Evolutionary conservation across 1,284 basidiomycete species (phyloP), one percentile per base, ranked within the genome.

Genomic region (Austroboletus rostrupii): DNA sequence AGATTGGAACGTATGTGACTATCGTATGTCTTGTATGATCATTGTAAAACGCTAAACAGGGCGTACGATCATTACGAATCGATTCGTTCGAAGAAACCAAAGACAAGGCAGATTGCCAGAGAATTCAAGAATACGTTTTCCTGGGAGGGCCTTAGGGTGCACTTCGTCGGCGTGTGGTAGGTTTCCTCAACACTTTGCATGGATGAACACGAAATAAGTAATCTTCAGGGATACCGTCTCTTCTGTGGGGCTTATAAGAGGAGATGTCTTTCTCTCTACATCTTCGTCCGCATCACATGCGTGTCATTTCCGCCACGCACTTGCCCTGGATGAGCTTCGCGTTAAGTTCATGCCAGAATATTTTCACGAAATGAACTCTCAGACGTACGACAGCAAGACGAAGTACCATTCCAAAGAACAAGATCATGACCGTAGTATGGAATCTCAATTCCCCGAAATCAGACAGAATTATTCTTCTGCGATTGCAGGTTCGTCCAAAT

Each of bases 321-420:
- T 61, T 11, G 60, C 60, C 14, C 49, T 71, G 1, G 70, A 71
- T 33, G 70, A 71, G 45, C 55, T 61, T 31, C 66, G 70, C 2
- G 69, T 68, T 23, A 69, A 69, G 45, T 72, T 69, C 50, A 58
- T 66, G 41, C 68, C 70, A 1, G 71, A 72, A 45, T 65, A 66
- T 31, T 57, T 53, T 33, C 54, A 45, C 11, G 54, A 57, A 36
- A 57, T 53, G 54, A 56, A 53, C 21, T 48, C 54, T 39, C 38
- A 39, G 14, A 23, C 16, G 21, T 39, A 21, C 38, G 38, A 39
- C 20, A 21, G 10, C 20, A 12, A 23, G 12, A 2, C 12, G 21
- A 39, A 39, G 12, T 21, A 39, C 38, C 16, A 13, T 16, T 12
- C 16, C 16, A 8, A 9, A 12, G 32, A 16, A 4, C 13, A 33